Evolutionary conservation across 345 rosid species (phyloP).

Genomic region (Brassica rapa): DNA sequence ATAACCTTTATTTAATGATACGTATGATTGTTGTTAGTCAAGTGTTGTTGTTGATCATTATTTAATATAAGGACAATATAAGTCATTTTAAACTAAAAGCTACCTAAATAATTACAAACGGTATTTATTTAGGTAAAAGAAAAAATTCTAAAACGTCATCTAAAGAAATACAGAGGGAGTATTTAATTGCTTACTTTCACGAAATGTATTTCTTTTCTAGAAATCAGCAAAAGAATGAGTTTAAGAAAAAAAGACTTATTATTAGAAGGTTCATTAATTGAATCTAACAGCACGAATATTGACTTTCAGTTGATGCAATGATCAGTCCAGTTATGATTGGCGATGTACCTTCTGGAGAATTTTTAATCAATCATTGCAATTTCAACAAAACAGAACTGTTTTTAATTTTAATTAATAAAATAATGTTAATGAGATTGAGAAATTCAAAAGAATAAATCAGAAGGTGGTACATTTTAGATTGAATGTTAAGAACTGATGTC

Average conservation of each 20-base stretch:
- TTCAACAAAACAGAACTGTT: not conserved
- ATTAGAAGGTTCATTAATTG: constrained; percentile 13
- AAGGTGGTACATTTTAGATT: not conserved
- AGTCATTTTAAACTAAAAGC: too few relatives aligned
- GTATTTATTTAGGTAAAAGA: too few relatives aligned
- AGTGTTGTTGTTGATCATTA: too few relatives aligned
- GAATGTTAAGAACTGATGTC: not conserved
- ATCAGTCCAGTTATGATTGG: constrained; percentile 35
- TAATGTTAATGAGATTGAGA: not conserved
- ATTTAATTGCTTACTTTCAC: not conserved
- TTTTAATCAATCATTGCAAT: constrained; percentile 31
- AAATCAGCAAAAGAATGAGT: constrained; percentile 1
- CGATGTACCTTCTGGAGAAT: constrained; percentile 4
- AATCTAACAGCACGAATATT: constrained; percentile 10
- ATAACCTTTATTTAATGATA: too few relatives aligned
- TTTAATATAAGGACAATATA: too few relatives aligned
- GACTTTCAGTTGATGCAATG: constrained; percentile 19
- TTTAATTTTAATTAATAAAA: not conserved
- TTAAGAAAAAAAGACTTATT: not conserved
- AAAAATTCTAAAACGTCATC: too few relatives aligned
- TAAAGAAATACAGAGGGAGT: too few relatives aligned
- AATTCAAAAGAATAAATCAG: not conserved
- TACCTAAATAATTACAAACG: too few relatives aligned
- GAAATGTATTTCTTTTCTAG: not conserved
- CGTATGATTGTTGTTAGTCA: too few relatives aligned